Evolutionary conservation across 1,284 basidiomycete genomes (phyloP).

Genomic region (Leccinum huronense): DNA sequence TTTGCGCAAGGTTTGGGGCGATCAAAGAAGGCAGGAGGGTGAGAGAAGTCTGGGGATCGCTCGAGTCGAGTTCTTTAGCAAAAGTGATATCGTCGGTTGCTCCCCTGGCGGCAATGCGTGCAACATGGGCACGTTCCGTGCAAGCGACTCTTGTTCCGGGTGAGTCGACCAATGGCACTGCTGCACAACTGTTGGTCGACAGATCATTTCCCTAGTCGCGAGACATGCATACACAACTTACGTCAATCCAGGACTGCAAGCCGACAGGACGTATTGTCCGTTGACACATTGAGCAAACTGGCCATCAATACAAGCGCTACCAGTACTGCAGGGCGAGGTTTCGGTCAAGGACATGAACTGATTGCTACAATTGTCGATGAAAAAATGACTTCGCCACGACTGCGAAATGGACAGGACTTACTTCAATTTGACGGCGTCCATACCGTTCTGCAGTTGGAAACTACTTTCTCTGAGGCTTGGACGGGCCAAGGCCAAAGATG

Average conservation of each 20-base stretch:
- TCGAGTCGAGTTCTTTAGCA: slow-evolving; percentile 27
- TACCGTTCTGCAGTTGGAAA: slow-evolving; percentile 48
- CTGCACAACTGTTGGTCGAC: not conserved
- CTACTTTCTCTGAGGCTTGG: slow-evolving; percentile 36
- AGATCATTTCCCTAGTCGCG: not conserved
- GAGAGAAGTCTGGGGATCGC: slow-evolving; percentile 39
- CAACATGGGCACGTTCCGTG: slow-evolving; percentile 37
- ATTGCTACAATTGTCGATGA: slow-evolving; percentile 36
- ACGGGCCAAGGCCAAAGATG: slow-evolving; percentile 39
- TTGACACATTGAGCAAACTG: slow-evolving; percentile 51
- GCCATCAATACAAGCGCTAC: slow-evolving; percentile 46
- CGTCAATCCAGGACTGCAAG: slow-evolving; percentile 44
- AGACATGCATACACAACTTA: slow-evolving; percentile 31
- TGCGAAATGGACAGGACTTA: slow-evolving; percentile 27
- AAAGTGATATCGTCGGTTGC: slow-evolving; percentile 21
- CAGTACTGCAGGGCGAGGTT: slow-evolving; percentile 35
- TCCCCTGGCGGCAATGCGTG: slow-evolving; percentile 44
- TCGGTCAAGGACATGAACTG: not conserved
- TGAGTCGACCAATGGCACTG: not conserved
- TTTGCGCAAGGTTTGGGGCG: slow-evolving; percentile 44
- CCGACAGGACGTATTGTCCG: slow-evolving; percentile 45
- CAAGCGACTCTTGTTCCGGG: not conserved
- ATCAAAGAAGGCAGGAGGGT: slow-evolving; percentile 48
- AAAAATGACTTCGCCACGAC: not conserved
- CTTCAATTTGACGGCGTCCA: slow-evolving; percentile 56